Percentiles rank a stretch among this genome's conserved stretches.
Conservation (phyloP, 1,284 basidiomycete genomes). For the Coriolopsis trogii region DNA sequence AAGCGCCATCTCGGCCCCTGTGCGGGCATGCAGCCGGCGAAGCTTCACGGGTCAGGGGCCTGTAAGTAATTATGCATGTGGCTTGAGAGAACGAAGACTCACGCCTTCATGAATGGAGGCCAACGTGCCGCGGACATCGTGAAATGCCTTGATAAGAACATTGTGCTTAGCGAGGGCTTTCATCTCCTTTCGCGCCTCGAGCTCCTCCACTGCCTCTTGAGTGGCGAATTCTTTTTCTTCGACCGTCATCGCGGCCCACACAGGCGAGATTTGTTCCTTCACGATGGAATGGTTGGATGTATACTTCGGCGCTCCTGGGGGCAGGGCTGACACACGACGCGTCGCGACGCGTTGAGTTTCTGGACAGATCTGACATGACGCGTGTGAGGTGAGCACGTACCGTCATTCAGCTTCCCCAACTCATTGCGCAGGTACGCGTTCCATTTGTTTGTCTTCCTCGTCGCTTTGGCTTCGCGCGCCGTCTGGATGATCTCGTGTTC, state of each 20-base stretch:
- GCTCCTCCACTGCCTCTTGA: background rate
- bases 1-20: slow-evolving; percentile 18
- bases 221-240: background rate
- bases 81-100: background rate
- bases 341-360: background rate
- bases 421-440: background rate
- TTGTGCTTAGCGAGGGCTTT: slow-evolving; percentile 2
- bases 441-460: background rate
- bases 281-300: background rate
- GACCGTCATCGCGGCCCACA: slow-evolving; percentile 1
- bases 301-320: background rate
- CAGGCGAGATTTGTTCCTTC: background rate
- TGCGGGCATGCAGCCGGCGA: slow-evolving; percentile 17
- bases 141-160: slow-evolving; percentile 1
- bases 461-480: background rate
- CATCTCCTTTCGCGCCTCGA: slow-evolving; percentile 5
- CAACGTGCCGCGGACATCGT: slow-evolving; percentile 1
- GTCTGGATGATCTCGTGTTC: background rate
- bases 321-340: background rate
- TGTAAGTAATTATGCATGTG: too few species aligned
- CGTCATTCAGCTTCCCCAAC: background rate
- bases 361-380: too few species aligned
- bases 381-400: background rate
- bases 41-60: too few species aligned
- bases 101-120: slow-evolving; percentile 2